phyloP scores from a whole-genome alignment of 2,329 filamentous ascomycete genomes.

The Sporothrix mexicana region DNA sequence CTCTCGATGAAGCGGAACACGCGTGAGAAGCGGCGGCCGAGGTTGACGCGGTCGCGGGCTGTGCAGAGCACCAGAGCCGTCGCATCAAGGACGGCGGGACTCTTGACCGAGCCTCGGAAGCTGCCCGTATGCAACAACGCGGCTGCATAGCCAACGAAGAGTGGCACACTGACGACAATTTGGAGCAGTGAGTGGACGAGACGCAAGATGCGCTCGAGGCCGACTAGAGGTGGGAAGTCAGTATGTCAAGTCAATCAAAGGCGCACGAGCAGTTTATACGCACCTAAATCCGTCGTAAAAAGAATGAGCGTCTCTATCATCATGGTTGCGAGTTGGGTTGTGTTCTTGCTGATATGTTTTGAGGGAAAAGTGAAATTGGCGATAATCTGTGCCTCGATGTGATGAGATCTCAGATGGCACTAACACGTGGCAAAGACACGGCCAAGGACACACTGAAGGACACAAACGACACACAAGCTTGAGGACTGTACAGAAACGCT shows the following conservation, averaged over 20 bases:
- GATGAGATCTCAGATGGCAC: not conserved
- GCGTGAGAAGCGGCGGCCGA: constrained; percentile 67
- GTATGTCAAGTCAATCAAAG: no score
- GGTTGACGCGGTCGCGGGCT: constrained; percentile 52
- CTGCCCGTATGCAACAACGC: not conserved
- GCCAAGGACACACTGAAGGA: not conserved
- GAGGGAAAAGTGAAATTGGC: not conserved
- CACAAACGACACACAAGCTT: not conserved
- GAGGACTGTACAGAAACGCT: not conserved
- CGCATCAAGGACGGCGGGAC: constrained; percentile 37
- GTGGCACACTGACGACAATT: constrained; percentile 54
- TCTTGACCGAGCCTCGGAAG: not conserved
- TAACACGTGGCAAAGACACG: not conserved
- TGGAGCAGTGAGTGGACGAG: constrained; percentile 60
- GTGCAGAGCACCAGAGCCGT: constrained; percentile 37
- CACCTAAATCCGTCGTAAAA: constrained; percentile 57
- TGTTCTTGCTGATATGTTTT: not conserved
- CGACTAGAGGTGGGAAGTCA: constrained; percentile 49
- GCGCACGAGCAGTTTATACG: constrained; percentile 31
- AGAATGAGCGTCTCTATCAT: constrained; percentile 48
- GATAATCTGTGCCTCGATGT: not conserved
- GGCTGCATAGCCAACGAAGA: constrained; percentile 47
- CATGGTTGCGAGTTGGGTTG: constrained; percentile 20
- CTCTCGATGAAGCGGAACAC: constrained; percentile 71
- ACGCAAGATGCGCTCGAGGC: constrained; percentile 66